Evolutionary conservation across 2,329 filamentous ascomycete genomes (phyloP).

Genomic region (Apiospora marii): DNA sequence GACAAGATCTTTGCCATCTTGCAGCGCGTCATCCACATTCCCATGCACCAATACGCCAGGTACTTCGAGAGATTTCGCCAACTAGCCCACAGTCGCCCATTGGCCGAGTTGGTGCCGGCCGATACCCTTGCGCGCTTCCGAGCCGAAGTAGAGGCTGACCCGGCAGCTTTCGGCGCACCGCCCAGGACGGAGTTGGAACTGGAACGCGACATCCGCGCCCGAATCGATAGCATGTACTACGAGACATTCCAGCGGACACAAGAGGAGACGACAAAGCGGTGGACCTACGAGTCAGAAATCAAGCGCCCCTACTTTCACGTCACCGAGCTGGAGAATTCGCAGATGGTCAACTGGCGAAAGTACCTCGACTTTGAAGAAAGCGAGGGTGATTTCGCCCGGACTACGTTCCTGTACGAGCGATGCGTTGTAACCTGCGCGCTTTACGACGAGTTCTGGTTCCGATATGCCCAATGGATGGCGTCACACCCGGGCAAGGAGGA

Average conservation of each 20-base stretch:
- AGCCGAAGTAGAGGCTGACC: constrained; percentile 75
- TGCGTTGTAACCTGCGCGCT: constrained; percentile 92
- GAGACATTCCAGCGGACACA: constrained; percentile 84
- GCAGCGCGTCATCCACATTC: constrained; percentile 83
- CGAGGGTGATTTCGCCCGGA: constrained; percentile 78
- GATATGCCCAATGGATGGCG: constrained; percentile 95
- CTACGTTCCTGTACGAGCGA: constrained; percentile 88
- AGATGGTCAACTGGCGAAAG: constrained; percentile 91
- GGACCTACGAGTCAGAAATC: constrained; percentile 93
- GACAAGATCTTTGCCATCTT: constrained; percentile 88
- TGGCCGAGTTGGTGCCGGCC: constrained; percentile 74
- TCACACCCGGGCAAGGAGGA: constrained; percentile 82
- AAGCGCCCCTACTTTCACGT: constrained; percentile 98
- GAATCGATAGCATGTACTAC: constrained; percentile 82
- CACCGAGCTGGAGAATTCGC: constrained; percentile 85
- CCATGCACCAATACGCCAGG: constrained; percentile 93
- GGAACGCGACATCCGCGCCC: constrained; percentile 81
- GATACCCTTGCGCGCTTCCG: constrained; percentile 74
- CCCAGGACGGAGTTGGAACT: constrained; percentile 77
- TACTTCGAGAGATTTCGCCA: constrained; percentile 93
- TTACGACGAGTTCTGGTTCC: constrained; percentile 97
- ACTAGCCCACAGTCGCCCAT: constrained; percentile 74
- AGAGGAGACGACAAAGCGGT: constrained; percentile 87
- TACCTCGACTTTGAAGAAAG: constrained; percentile 96
- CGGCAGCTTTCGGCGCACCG: constrained; percentile 56